phyloP scores from a whole-genome alignment of 257 asterid species.

The Solanum pinnatisectum region DNA sequence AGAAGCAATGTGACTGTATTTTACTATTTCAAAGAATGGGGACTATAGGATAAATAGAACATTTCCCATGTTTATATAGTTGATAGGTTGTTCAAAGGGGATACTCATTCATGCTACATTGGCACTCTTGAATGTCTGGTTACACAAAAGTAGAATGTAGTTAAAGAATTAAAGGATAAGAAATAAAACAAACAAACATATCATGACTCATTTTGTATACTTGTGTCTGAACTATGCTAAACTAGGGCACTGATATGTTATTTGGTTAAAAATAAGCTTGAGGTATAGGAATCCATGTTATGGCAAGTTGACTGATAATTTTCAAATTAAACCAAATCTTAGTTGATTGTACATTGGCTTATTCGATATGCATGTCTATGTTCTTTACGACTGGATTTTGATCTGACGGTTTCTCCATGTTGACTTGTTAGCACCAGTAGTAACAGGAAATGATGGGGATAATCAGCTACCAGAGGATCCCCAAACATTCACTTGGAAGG shows the following conservation, averaged over 20 bases:
- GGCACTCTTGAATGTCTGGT: not conserved
- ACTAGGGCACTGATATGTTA: not conserved
- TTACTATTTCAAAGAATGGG: not conserved
- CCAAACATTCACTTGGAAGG: not conserved
- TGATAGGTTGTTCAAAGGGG: not conserved
- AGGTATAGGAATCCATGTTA: not conserved
- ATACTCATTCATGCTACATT: not conserved
- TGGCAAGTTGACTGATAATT: not conserved
- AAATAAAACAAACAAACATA: not conserved
- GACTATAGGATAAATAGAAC: not conserved
- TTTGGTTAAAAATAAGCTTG: not conserved
- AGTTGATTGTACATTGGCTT: not conserved
- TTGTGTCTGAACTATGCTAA: not conserved
- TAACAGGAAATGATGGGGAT: not conserved
- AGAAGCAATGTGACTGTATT: not conserved
- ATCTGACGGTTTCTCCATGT: not conserved
- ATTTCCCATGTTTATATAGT: not conserved
- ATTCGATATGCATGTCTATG: not conserved
- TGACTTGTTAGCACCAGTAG: not conserved
- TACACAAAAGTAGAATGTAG: not conserved
- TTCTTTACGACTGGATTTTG: not conserved
- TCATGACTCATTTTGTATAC: not conserved
- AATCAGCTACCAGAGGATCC: not conserved
- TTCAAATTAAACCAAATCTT: not conserved
- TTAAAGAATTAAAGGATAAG: not conserved